Evolutionary conservation across 169 alveolate species (phyloP), one percentile per base, ranked within the genome.

Genomic region (Eimeria sp.): DNA sequence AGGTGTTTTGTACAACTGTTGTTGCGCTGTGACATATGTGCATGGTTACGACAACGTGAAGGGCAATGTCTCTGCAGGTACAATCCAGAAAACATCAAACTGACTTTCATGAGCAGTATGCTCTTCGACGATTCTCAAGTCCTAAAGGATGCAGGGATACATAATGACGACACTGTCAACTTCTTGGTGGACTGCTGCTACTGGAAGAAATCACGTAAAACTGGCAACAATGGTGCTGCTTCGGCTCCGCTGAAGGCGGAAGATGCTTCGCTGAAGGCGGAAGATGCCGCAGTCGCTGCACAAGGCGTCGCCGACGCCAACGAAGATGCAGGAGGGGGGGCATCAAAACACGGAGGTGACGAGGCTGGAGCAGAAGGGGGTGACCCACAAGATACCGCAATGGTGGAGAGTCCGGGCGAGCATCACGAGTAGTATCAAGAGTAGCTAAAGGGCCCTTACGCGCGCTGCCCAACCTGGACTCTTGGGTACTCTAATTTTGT

Each of bases 41-140:
- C 70, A 30, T 54, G 58, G 18, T n/a, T 20, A 57, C 78, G 73
- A 14, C 30, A 30, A 7, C 54, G 67, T 14, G 70, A 43, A 34
- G 6, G 27, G 49, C 22, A 18, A 27, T 13, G 34, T 2, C n/a
- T 16, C 18, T 20, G 7, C 93, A 94, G 96, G 73, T 84, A 94
- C 70, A 76, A 75, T 43, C 84, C 80, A 20, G 93, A 47, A 2
- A 94, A 94, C 27, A 83, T 94, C 94, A 63, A 70, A 80, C 82
- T 94, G 51, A 40, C 89, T 25, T 94, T 84, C 49, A 54, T 40
- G 25, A 67, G 94, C 54, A 70, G 30, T 30, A 54, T 94, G 94
- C 83, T 94, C 45, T 57, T 70, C 54, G 96, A 94, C 72, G 96
- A 94, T 82, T 67, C 43, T 45, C 86, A 94, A 27, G 70, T 27